Percentiles rank a stretch among this genome's conserved stretches.
Conservation (phyloP, 2,329 filamentous ascomycete species). For the Penicillium digitatum region DNA sequence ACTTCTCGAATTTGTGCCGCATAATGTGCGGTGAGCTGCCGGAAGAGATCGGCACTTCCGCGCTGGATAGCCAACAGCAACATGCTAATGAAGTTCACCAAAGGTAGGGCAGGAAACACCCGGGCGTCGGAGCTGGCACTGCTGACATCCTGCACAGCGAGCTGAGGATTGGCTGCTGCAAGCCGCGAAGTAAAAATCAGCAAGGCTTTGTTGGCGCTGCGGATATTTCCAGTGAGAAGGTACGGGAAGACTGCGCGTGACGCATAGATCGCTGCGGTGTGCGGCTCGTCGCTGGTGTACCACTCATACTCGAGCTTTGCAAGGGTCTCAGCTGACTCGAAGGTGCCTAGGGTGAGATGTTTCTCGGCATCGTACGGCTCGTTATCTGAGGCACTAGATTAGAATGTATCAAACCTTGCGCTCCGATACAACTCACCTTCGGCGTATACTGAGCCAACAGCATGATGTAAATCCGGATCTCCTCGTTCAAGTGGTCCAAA, state of each 20-base stretch:
- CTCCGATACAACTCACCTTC: conserved; percentile 50
- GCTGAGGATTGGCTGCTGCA: conserved; percentile 52
- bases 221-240: conserved; percentile 82
- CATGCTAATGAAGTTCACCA: conserved; percentile 89
- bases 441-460: conserved; percentile 81
- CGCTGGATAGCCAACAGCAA: conserved; percentile 79
- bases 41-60: conserved; percentile 71
- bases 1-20: conserved; percentile 71
- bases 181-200: conserved; percentile 69
- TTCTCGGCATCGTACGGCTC: conserved; percentile 90
- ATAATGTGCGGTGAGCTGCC: conserved; percentile 78
- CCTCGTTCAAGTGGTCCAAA: conserved; percentile 84
- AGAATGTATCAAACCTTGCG: conserved; percentile 7
- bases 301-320: conserved; percentile 84
- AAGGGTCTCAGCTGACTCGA: conserved; percentile 77
- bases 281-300: conserved; percentile 85
- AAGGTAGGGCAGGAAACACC: conserved; percentile 84
- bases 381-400: conserved; percentile 56
- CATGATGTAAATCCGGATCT: conserved; percentile 91
- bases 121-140: conserved; percentile 68
- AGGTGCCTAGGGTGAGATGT: conserved; percentile 83
- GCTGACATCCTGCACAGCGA: conserved; percentile 78
- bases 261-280: conserved; percentile 81
- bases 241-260: conserved; percentile 87
- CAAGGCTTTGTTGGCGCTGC: conserved; percentile 79